phyloP scores from a whole-genome alignment of 441 rosid genomes.

The Capsella rubella region DNA sequence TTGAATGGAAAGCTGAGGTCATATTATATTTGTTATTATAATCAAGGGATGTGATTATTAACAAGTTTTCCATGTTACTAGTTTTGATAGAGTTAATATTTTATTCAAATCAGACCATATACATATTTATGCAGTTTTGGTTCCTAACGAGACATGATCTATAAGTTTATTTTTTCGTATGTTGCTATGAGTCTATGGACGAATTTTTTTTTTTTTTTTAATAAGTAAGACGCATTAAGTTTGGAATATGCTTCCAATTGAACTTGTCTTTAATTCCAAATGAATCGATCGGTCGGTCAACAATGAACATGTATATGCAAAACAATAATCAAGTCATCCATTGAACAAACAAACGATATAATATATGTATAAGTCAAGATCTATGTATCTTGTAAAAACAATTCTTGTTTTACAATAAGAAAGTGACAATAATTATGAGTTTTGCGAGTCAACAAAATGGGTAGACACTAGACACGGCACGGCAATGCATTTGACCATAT shows the following conservation, averaged over 20 bases:
- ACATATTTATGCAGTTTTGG: not conserved
- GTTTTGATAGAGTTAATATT: slow-evolving; percentile 4
- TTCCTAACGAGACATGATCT: not conserved
- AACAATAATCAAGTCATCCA: slow-evolving; percentile 9
- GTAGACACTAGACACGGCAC: not conserved
- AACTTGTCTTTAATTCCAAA: not conserved
- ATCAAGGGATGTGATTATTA: not conserved
- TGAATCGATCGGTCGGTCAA: slow-evolving; percentile 15
- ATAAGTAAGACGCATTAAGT: too few species aligned
- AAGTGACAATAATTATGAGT: slow-evolving; percentile 11
- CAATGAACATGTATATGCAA: slow-evolving; percentile 20
- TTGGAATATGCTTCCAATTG: not conserved
- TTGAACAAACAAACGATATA: not conserved
- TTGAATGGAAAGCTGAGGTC: not conserved
- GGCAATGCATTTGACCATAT: slow-evolving; percentile 2
- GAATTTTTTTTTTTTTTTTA: not conserved
- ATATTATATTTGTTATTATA: not conserved
- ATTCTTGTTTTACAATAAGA: not conserved
- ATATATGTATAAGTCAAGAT: not conserved
- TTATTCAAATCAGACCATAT: not conserved
- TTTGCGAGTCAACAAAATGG: slow-evolving; percentile 15
- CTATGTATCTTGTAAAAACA: not conserved
- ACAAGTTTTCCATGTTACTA: not conserved
- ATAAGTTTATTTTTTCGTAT: not conserved
- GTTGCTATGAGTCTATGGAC: slow-evolving; percentile 11